These are phyloP conservation scores for Colletotrichum sublineola DNA, from an alignment of 2,329 filamentous ascomycete species.

Conservation along the genomic window DNA sequence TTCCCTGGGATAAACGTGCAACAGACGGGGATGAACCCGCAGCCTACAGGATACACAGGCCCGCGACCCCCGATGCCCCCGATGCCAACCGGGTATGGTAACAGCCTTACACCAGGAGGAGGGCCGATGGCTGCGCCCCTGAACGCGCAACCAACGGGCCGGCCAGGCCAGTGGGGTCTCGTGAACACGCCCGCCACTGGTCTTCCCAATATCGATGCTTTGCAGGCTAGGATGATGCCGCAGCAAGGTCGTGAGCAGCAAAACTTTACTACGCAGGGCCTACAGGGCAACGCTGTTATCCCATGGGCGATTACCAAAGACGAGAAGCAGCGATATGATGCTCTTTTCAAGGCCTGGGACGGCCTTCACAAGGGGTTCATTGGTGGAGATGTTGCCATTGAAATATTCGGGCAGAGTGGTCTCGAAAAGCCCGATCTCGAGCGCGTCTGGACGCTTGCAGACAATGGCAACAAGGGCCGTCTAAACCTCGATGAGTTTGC, in stretches of 20 bases:
- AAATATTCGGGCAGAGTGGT: conserved; percentile 97
- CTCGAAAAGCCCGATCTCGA: conserved; percentile 92
- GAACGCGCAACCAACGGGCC: conserved; percentile 93
- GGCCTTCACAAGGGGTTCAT: conserved; percentile 94
- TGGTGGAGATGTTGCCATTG: conserved; percentile 90
- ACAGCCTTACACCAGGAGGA: conserved; percentile 62
- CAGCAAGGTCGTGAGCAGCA: conserved; percentile 90
- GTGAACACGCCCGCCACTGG: conserved; percentile 93
- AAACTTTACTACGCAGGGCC: conserved; percentile 84
- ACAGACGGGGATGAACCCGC: conserved; percentile 72
- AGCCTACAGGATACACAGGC: conserved; percentile 84
- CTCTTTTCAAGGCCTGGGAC: conserved; percentile 96
- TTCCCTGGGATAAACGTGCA: conserved; percentile 74
- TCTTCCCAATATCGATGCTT: conserved; percentile 91
- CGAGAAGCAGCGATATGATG: conserved; percentile 96
- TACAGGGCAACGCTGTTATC: conserved; percentile 94
- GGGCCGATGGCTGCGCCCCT: conserved; percentile 79
- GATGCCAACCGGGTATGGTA: conserved; percentile 76
- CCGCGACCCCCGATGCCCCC: conserved; percentile 86
- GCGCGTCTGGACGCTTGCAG: conserved; percentile 92
- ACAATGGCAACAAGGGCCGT: conserved; percentile 93
- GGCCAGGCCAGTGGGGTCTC: conserved; percentile 97
- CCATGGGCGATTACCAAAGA: conserved; percentile 99
- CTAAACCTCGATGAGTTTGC: conserved; percentile 98
- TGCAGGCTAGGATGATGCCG: conserved; percentile 97